phyloP scores from a whole-genome alignment of 2,329 filamentous ascomycete genomes.

The Colletotrichum simmondsii region DNA sequence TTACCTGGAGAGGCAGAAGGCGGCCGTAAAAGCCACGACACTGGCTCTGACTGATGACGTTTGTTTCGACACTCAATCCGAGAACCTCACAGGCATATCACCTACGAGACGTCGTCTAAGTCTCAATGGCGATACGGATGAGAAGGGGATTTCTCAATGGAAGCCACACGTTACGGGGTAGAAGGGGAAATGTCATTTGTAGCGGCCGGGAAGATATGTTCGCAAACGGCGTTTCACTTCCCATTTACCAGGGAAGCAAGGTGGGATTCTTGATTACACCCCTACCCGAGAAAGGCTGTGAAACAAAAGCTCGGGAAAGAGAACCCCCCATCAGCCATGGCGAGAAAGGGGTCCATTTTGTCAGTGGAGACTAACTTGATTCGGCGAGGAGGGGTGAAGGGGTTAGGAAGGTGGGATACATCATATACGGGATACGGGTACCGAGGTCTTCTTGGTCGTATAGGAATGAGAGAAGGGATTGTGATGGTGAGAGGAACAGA shows the following conservation, averaged over 20 bases:
- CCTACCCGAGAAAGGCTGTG: not conserved
- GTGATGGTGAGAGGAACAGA: not conserved
- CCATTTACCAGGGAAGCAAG: not conserved
- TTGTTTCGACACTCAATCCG: not conserved
- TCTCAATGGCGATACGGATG: not conserved
- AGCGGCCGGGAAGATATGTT: not conserved
- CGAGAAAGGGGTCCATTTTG: not conserved
- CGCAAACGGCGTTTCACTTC: conserved; percentile 12
- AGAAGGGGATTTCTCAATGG: not conserved
- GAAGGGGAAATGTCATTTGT: not conserved
- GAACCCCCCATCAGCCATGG: not conserved
- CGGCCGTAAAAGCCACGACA: not conserved
- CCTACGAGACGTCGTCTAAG: not conserved
- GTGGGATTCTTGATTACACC: not conserved
- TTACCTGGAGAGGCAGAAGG: not conserved
- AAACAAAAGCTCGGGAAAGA: not conserved
- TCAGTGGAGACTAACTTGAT: not conserved
- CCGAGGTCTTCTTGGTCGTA: not conserved
- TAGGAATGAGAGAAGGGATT: not conserved
- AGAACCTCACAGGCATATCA: not conserved
- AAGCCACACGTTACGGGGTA: too few relatives aligned
- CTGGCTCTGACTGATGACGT: not conserved
- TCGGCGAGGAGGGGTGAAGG: not conserved
- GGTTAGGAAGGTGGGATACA: too few relatives aligned
- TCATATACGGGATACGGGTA: too few relatives aligned